Base-by-base conservation (phyloP, 78 protist species). In the Dictyostelium intermedium region DNA sequence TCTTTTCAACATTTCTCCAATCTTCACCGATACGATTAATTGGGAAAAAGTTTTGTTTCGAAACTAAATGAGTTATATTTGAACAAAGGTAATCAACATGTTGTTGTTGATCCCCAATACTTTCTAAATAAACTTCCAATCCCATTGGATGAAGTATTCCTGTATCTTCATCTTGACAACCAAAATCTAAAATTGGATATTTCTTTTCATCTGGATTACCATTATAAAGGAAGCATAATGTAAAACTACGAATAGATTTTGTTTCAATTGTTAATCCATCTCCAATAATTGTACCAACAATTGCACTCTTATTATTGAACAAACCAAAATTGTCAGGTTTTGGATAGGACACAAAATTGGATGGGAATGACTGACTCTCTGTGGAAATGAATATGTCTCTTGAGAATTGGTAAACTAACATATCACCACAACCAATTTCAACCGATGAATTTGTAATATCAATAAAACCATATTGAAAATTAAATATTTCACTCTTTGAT, bases 131-230 rank as follows among this genome's bases (percentile, higher is more conserved):
- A 1, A 27, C 74, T 25, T 10, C 2, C 16, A n/a, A 25, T 3
- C 35, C 43, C 76, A 60, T 37, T 61, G 78, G 91, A 18, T 14
- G 34, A 30, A 72, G 39, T 66, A 50, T 43, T 11, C 43, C 43
- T 32, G 37, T 72, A 4, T 27, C 43, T 32, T 34, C 4, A 72
- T 72, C 43, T 34, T 72, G 45, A 16, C n/a, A 27, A 27, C 56
- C 81, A 45, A 84, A 84, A 79, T 84, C 91, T 39, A 35, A 70
- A 14, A 47, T 43, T 35, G 91, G 79, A 60, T 72, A 84, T 27
- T 39, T 35, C 25, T n/a, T 39, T 39, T 45, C 41, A 87, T 18
- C 18, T 39, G 34, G 60, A 77, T 77, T 77, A 34, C 16, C 13
- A 1, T 70, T 66, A 78, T 60, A 87, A 66, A 69, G 87, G 18